These are phyloP conservation scores for Pseudocohnilembus persalinus DNA, from an alignment of 169 alveolate species.

Conservation along the genomic window DNA sequence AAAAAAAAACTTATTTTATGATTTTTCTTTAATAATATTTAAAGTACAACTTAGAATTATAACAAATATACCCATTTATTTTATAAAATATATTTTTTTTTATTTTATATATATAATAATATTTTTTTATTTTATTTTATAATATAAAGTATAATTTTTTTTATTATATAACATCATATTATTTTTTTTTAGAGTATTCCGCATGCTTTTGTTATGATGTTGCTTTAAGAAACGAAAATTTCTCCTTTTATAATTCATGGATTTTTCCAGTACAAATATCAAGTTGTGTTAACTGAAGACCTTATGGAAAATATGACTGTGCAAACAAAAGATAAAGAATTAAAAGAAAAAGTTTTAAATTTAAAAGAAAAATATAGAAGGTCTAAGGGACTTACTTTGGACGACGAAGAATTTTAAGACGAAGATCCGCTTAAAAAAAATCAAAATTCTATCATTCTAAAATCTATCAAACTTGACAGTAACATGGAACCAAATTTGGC, in stretches of 20 bases:
- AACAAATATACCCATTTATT: too few relatives aligned
- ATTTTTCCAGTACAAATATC: background rate
- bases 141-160: too few relatives aligned
- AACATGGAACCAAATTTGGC: conserved; percentile 21
- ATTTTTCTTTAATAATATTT: too few relatives aligned
- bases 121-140: too few relatives aligned
- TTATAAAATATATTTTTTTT: too few relatives aligned
- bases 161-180: too few relatives aligned
- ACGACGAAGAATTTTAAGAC: background rate
- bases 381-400: background rate
- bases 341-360: background rate
- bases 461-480: background rate
- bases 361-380: too few relatives aligned
- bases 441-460: background rate
- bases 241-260: background rate
- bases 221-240: background rate
- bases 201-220: background rate
- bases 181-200: background rate
- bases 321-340: background rate
- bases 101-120: too few relatives aligned
- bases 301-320: background rate
- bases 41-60: too few relatives aligned
- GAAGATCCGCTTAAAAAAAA: background rate
- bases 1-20: too few relatives aligned
- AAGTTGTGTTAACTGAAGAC: background rate